These are phyloP conservation scores for Peribolospora baueri DNA, from an alignment of 768 basidiomycete genomes.

Conservation along the genomic window DNA sequence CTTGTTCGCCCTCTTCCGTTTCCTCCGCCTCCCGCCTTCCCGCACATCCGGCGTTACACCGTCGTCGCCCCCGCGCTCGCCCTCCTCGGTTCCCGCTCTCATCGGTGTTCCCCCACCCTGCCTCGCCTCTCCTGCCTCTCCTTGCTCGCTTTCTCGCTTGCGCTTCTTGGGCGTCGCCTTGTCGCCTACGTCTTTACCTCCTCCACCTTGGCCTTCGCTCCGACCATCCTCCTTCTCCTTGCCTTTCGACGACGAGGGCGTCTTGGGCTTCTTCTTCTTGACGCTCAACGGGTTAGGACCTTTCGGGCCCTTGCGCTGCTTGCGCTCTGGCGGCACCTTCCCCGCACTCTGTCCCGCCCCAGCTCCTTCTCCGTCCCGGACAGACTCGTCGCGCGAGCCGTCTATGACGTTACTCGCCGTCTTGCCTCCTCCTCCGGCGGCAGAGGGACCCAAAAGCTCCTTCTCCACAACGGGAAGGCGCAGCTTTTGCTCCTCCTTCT, in stretches of 20 bases:
- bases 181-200: neutral
- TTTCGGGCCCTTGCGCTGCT: slow-evolving; percentile 45
- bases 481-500: slow-evolving; percentile 39
- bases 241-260: neutral
- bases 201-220: neutral
- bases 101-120: neutral
- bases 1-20: neutral
- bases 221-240: slow-evolving; percentile 2
- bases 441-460: slow-evolving; percentile 1
- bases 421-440: too few species aligned
- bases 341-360: neutral
- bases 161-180: slow-evolving; percentile 6
- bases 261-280: slow-evolving; percentile 47
- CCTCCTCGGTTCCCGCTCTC: neutral
- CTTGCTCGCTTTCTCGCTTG: slow-evolving; percentile 6
- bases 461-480: slow-evolving; percentile 26
- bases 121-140: neutral
- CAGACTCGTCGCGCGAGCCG: slow-evolving; percentile 10
- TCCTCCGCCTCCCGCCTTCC: neutral
- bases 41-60: neutral
- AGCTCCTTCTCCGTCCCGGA: slow-evolving; percentile 17
- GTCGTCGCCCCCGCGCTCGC: neutral
- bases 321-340: slow-evolving; percentile 20
- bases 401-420: neutral
- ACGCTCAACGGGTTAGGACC: slow-evolving; percentile 79